Evolutionary conservation across 441 rosid genomes (phyloP).

Genomic region (Euphorbia corollata): DNA sequence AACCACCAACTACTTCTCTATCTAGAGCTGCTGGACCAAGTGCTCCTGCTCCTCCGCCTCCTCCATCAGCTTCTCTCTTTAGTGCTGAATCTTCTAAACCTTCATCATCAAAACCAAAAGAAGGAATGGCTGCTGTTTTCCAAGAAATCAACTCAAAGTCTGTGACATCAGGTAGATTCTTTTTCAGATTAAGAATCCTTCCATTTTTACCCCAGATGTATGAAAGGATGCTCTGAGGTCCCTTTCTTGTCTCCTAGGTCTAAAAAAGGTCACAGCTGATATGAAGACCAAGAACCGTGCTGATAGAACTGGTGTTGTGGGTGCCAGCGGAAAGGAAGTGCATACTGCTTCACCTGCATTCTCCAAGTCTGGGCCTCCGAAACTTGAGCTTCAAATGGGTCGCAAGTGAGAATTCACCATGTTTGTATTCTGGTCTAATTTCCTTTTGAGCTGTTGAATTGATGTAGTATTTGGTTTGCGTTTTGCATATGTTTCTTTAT

Average conservation of each 20-base stretch:
- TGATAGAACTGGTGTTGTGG: slow-evolving; percentile 69
- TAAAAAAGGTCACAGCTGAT: slow-evolving; percentile 76
- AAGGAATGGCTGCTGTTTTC: slow-evolving; percentile 92
- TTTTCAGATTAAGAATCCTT: slow-evolving; percentile 1
- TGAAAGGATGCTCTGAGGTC: slow-evolving; percentile 7
- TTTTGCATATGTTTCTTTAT: slow-evolving; percentile 19
- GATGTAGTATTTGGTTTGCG: slow-evolving; percentile 8
- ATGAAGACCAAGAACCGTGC: slow-evolving; percentile 85
- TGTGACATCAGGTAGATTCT: slow-evolving; percentile 57
- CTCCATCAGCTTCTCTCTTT: slow-evolving; percentile 68
- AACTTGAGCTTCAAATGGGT: slow-evolving; percentile 93
- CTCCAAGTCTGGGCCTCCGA: slow-evolving; percentile 77
- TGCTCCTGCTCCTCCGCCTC: slow-evolving; percentile 80
- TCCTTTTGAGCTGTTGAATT: slow-evolving; percentile 6
- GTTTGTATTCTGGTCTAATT: slow-evolving; percentile 9
- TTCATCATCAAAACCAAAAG: slow-evolving; percentile 68
- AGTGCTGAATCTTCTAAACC: slow-evolving; percentile 59
- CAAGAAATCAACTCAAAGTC: slow-evolving; percentile 63
- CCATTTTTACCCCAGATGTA: not conserved
- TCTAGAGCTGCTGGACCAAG: slow-evolving; percentile 42
- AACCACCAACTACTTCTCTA: slow-evolving; percentile 40
- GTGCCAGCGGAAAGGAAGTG: slow-evolving; percentile 41
- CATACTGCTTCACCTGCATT: slow-evolving; percentile 40
- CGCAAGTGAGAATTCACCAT: slow-evolving; percentile 60
- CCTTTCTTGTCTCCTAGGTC: slow-evolving; percentile 43